phyloP scores from a whole-genome alignment of 176 grass and related monocot genomes.

The Hordeum marinum region DNA sequence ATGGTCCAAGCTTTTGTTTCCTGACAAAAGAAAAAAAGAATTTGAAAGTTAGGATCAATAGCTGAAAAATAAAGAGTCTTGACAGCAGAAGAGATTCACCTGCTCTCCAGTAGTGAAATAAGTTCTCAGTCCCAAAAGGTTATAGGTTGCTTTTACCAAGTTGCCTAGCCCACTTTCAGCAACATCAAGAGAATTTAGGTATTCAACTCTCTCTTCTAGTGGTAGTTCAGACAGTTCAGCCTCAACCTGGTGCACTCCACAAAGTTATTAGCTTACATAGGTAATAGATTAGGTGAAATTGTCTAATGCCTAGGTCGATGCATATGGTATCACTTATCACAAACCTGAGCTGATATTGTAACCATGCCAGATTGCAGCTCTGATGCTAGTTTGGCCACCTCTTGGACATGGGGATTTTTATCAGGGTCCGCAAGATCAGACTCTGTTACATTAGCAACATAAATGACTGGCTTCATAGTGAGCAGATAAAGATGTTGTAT shows the following conservation, averaged over 20 bases:
- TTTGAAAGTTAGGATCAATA: conserved; percentile 18
- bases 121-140: conserved; percentile 86
- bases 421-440: conserved; percentile 79
- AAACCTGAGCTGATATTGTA: conserved; percentile 95
- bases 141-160: conserved; percentile 94
- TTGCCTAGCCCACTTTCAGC: conserved; percentile 87
- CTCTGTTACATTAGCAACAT: conserved; percentile 97
- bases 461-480: conserved; percentile 97
- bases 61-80: neutral
- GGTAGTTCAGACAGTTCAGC: conserved; percentile 88
- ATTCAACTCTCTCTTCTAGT: conserved; percentile 90
- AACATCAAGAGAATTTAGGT: conserved; percentile 84
- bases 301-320: neutral
- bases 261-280: conserved; percentile 9
- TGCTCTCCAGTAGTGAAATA: conserved; percentile 97
- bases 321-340: conserved; percentile 15
- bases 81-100: conserved; percentile 43
- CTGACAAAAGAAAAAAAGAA: conserved; percentile 29
- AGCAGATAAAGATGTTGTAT: conserved; percentile 82
- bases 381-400: conserved; percentile 64
- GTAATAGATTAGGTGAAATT: neutral
- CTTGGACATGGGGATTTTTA: conserved; percentile 73
- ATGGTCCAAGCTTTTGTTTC: conserved; percentile 99
- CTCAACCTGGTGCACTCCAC: conserved; percentile 62
- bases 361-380: conserved; percentile 93